Conservation (phyloP, 2,329 filamentous ascomycete species). For the Neurospora sp. region DNA sequence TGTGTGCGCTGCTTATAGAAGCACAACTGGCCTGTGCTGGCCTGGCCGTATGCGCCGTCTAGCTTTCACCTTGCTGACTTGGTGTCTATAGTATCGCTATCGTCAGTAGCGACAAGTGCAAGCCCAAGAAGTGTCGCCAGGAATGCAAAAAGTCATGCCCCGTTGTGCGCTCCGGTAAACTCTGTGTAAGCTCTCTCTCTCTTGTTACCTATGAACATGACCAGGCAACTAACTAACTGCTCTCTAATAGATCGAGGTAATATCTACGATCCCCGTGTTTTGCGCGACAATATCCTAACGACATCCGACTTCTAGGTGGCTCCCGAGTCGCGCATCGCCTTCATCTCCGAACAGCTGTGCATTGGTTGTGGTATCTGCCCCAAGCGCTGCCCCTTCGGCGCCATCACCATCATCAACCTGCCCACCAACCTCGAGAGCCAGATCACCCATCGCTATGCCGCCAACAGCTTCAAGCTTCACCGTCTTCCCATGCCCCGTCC, state of each 20-base stretch:
- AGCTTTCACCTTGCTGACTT: conserved; percentile 18
- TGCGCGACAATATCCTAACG: conserved; percentile 63
- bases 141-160: conserved; percentile 99
- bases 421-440: conserved; percentile 98
- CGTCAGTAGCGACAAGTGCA: conserved; percentile 98
- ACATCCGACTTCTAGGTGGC: conserved; percentile 84
- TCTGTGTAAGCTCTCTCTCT: conserved; percentile 18
- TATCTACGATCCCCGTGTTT: conserved; percentile 19
- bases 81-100: conserved; percentile 72
- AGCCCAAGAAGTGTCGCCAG: conserved; percentile 96
- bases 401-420: conserved; percentile 99
- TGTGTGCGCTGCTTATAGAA: neutral
- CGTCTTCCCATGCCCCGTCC: conserved; percentile 91
- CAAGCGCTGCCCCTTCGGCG: conserved; percentile 97
- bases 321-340: conserved; percentile 83
- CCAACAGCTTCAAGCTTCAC: conserved; percentile 99
- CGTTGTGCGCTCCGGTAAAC: conserved; percentile 90
- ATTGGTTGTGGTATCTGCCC: conserved; percentile 99
- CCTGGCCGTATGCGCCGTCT: neutral
- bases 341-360: conserved; percentile 92
- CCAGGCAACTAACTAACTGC: conserved; percentile 7
- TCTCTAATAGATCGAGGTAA: conserved; percentile 15
- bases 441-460: conserved; percentile 96
- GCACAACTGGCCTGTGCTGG: neutral
- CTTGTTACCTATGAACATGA: too few species aligned